Percentiles rank a stretch among this genome's conserved stretches.
Evolutionary conservation across 2,329 filamentous ascomycete species (phyloP).

Genomic region (Sclerotinia borealis): DNA sequence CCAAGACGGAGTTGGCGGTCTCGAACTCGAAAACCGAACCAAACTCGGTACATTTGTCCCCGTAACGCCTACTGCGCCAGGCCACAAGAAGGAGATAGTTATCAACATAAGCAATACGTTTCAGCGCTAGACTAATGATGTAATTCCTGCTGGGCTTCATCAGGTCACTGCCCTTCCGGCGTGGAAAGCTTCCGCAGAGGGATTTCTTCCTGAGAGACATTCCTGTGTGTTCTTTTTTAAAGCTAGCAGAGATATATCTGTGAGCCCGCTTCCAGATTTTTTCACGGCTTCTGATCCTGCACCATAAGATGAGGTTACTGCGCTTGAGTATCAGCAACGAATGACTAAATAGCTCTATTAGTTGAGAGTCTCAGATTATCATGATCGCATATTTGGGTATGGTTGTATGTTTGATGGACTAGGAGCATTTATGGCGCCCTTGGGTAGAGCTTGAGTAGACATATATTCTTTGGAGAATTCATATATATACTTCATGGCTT

Average conservation of each 20-base stretch:
- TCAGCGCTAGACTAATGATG: conserved; percentile 17
- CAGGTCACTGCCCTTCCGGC: conserved; percentile 10
- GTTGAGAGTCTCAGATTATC: too few species aligned
- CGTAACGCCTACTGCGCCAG: conserved; percentile 40
- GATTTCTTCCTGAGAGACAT: conserved; percentile 1
- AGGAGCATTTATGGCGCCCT: too few species aligned
- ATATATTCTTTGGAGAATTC: too few species aligned
- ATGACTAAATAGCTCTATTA: too few species aligned
- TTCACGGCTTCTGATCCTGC: not conserved
- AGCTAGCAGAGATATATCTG: conserved; percentile 11
- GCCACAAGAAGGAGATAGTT: conserved; percentile 34
- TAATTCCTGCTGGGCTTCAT: conserved; percentile 14
- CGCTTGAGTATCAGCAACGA: conserved; percentile 14
- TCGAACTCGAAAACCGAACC: conserved; percentile 44
- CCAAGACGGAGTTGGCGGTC: conserved; percentile 45
- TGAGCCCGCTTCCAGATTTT: conserved; percentile 11
- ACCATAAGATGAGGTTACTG: conserved; percentile 13
- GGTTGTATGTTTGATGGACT: too few species aligned
- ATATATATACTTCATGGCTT: too few species aligned
- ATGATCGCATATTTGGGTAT: too few species aligned
- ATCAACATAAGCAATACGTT: conserved; percentile 42
- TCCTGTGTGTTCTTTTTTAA: conserved; percentile 15
- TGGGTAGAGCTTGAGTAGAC: too few species aligned
- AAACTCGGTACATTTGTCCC: conserved; percentile 36
- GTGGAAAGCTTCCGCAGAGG: not conserved